Evolutionary conservation across 495 filamentous ascomycete genomes (phyloP), one percentile per base, ranked within the genome.

Genomic region (Aspergillus carlsbadensis): DNA sequence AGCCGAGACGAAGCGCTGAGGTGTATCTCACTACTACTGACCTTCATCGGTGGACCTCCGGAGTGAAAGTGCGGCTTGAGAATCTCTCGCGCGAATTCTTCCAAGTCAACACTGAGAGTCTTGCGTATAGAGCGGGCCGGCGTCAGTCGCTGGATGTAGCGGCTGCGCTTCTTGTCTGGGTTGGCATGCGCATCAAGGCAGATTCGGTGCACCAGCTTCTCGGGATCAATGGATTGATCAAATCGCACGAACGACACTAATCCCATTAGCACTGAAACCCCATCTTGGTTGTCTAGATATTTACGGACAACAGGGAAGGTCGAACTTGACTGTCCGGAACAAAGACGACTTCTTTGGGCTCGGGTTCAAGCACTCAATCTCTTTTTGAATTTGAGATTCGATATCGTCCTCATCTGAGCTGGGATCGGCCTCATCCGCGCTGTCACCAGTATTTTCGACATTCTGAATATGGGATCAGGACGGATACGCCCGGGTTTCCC

Each of bases 91-190:
- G 87, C 87, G 31, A 96, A 81, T 50, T 85, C 86, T 22, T 84
- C 82, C 5, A 98, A 47, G 7, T 90, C 91, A 41, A 86, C 80
- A 61, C 87, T 84, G 13, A 87, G 87, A 15, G 92, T 91, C 70
- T 91, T 96, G 2, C 82, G 88, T 43, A 88, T 88, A 15, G 80
- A 69, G 4, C 78, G 84, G 54, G 96, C 80, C 2, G 94, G 94
- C 15, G 90, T 95, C 61, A 99, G 75, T 55, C 95, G 81, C 69
- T 94, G 92, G 24, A 92, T 80, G 64, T 83, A 96, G 52, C 90
- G 84, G 57, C 81, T 84, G 56, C 78, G 81, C 66, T 89, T 83
- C 58, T 69, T 78, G n/a, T 66, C 71, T 41, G 76, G 72, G 31
- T 76, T 67, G 21, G 62, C 65, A 46, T 75, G 73, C 57, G 84